These are phyloP conservation scores for Diversispora eburnea DNA, from an alignment of 192 early-diverging fungal genomes.

Conservation along the genomic window DNA sequence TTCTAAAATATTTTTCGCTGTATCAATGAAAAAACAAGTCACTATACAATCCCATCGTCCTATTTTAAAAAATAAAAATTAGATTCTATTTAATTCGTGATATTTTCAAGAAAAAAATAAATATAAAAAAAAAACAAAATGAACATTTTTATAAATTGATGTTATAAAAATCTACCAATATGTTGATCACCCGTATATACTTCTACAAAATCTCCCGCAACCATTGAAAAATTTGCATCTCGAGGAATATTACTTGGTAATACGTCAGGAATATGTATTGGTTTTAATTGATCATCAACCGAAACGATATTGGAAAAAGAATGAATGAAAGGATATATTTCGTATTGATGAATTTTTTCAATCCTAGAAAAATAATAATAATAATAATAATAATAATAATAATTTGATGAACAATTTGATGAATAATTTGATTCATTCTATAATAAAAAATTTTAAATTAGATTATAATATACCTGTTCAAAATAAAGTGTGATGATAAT, in stretches of 20 bases:
- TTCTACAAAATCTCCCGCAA: conserved; percentile 95
- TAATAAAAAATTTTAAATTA: background rate
- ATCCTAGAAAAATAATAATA: conserved; percentile 52
- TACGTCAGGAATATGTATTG: conserved; percentile 81
- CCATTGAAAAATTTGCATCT: conserved; percentile 88
- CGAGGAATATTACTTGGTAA: conserved; percentile 62
- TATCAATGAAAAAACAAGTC: conserved; percentile 98
- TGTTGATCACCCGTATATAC: conserved; percentile 61
- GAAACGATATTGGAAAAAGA: conserved; percentile 77
- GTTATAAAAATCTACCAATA: conserved; percentile 9
- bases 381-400: too few relatives aligned
- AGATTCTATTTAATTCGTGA: background rate
- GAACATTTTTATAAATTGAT: conserved; percentile 11
- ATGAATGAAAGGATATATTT: conserved; percentile 91
- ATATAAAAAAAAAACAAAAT: background rate
- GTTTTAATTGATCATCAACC: conserved; percentile 57
- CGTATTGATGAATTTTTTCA: conserved; percentile 49
- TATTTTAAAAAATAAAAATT: conserved; percentile 2
- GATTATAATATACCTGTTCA: conserved; percentile 63
- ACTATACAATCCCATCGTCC: conserved; percentile 83
- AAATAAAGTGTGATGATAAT: conserved; percentile 86
- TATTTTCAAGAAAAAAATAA: background rate
- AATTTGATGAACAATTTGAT: too few relatives aligned
- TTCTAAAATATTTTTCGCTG: conserved; percentile 86
- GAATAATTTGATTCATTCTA: background rate